Percentiles rank a stretch among this genome's conserved stretches.
These are phyloP conservation scores for Thelephora ganbajun DNA, from an alignment of 768 basidiomycete species.

Conservation along the genomic window DNA sequence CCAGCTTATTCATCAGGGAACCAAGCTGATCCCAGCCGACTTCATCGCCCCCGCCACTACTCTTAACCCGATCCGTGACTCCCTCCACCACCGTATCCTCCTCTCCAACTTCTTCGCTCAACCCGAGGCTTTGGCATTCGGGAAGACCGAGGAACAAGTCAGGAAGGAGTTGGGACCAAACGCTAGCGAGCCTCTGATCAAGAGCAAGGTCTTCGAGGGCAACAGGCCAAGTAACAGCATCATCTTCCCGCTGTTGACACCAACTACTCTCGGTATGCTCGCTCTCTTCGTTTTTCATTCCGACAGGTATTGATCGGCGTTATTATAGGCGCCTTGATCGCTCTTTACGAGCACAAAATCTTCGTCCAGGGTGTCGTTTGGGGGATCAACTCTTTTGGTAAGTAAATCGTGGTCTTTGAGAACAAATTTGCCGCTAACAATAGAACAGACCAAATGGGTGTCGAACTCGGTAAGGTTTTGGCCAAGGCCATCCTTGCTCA, in stretches of 20 bases:
- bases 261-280: constrained; percentile 58
- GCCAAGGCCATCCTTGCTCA: constrained; percentile 93
- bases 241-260: constrained; percentile 87
- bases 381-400: constrained; percentile 98
- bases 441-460: constrained; percentile 89
- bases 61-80: constrained; percentile 74
- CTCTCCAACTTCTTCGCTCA: constrained; percentile 98
- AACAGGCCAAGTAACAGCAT: constrained; percentile 96
- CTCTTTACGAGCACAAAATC: constrained; percentile 96
- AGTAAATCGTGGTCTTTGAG: constrained; percentile 9
- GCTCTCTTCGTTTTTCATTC: not conserved
- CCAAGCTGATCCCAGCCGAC: constrained; percentile 83
- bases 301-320: constrained; percentile 24
- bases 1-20: constrained; percentile 91
- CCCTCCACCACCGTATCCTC: constrained; percentile 94
- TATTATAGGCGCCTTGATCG: constrained; percentile 44
- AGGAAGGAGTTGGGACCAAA: constrained; percentile 45
- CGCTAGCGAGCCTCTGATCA: constrained; percentile 75
- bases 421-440: not conserved
- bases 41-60: constrained; percentile 84
- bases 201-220: constrained; percentile 97
- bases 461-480: constrained; percentile 93
- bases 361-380: constrained; percentile 94
- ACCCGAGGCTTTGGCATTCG: constrained; percentile 94
- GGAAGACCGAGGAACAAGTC: constrained; percentile 89